Percentiles rank a stretch among this genome's conserved stretches.
These are phyloP conservation scores for Microascus cirrosus DNA, from an alignment of 2,329 filamentous ascomycete species.

Conservation along the genomic window DNA sequence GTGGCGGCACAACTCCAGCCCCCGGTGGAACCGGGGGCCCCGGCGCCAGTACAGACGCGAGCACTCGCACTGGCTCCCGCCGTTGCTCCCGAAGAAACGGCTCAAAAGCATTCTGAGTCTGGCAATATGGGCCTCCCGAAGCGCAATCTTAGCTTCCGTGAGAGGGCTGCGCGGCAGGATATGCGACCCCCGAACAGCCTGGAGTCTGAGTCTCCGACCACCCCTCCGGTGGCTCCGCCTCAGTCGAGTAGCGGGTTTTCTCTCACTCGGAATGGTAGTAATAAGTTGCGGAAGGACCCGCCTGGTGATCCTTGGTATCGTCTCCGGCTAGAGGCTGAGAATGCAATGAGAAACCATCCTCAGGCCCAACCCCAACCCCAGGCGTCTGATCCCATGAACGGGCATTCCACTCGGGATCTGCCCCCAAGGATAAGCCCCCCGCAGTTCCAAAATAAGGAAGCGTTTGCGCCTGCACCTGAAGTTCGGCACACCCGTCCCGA, in stretches of 20 bases:
- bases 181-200: constrained; percentile 19
- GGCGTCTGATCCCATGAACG: background rate
- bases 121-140: constrained; percentile 26
- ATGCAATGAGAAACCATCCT: constrained; percentile 5
- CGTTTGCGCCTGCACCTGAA: background rate
- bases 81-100: constrained; percentile 6
- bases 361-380: background rate
- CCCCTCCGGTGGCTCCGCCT: background rate
- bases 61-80: constrained; percentile 7
- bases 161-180: constrained; percentile 38
- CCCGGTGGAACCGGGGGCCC: background rate
- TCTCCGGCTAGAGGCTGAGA: constrained; percentile 29
- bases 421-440: background rate
- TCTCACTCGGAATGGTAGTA: constrained; percentile 38
- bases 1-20: background rate
- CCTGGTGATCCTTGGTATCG: constrained; percentile 38
- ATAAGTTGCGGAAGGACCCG: constrained; percentile 47
- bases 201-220: constrained; percentile 1
- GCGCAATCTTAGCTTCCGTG: constrained; percentile 50
- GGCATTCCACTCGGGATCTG: background rate
- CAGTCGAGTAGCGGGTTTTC: constrained; percentile 21
- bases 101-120: background rate
- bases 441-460: background rate
- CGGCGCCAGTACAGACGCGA: background rate
- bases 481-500: background rate